A percentile compares a stretch with the other conserved stretches of the same genome.
Conservation (phyloP, 2,329 filamentous ascomycete species). For the Calonectria hongkongensis region DNA sequence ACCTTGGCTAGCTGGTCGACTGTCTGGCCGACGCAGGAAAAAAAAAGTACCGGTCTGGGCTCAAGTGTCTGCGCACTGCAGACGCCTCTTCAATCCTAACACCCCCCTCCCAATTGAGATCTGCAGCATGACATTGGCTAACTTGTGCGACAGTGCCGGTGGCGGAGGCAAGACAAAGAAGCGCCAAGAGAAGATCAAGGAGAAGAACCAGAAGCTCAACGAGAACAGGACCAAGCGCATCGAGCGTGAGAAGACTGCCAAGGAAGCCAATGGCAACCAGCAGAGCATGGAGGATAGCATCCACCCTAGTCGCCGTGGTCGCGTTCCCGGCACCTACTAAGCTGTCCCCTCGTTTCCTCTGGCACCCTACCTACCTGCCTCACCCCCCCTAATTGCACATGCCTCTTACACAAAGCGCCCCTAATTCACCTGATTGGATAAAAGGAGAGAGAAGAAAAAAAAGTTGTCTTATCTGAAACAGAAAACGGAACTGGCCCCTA, state of each 20-base stretch:
- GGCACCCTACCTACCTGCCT: not conserved
- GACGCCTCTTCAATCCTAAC: constrained; percentile 13
- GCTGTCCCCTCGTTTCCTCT: not conserved
- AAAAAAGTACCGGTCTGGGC: constrained; percentile 14
- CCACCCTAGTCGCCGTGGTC: constrained; percentile 71
- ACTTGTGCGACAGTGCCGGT: constrained; percentile 76
- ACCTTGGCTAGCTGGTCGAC: not conserved
- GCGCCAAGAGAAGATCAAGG: constrained; percentile 84
- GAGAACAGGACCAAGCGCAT: constrained; percentile 74
- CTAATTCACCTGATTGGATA: constrained; percentile 8
- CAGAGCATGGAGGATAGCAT: constrained; percentile 62
- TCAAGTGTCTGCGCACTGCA: constrained; percentile 4
- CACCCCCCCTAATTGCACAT: not conserved
- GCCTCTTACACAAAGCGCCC: not conserved
- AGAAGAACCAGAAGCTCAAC: constrained; percentile 90
- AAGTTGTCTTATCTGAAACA: constrained; percentile 12
- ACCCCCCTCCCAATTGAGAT: constrained; percentile 11
- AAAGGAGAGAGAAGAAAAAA: not conserved
- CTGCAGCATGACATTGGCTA: constrained; percentile 16
- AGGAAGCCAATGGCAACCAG: constrained; percentile 53
- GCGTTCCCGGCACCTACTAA: constrained; percentile 51
- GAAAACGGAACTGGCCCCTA: constrained; percentile 10
- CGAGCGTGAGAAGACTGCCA: constrained; percentile 66
- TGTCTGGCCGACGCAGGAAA: not conserved
- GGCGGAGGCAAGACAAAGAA: constrained; percentile 86